phyloP scores from a whole-genome alignment of 106 monocot genomes.

The Agapanthus africanus region DNA sequence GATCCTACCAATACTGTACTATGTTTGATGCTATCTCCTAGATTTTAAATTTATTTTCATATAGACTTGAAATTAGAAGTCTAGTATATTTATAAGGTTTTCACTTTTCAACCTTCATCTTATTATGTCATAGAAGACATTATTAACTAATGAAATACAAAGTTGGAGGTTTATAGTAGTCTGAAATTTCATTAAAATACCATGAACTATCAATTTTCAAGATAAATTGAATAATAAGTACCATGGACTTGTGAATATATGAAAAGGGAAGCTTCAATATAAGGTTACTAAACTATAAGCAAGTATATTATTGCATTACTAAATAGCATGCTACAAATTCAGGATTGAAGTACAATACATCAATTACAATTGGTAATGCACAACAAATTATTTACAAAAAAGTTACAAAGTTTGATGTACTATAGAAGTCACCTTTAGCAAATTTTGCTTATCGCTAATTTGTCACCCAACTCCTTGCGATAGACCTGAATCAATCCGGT shows the following conservation, averaged over 20 bases:
- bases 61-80: not conserved
- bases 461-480: constrained; percentile 59
- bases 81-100: not conserved
- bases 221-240: too few species aligned
- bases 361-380: not conserved
- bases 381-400: not conserved
- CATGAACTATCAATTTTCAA: too few species aligned
- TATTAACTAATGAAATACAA: not conserved
- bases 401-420: not conserved
- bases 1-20: too few species aligned
- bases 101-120: too few species aligned
- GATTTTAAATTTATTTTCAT: too few species aligned
- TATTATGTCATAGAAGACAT: not conserved
- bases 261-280: too few species aligned
- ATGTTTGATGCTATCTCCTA: too few species aligned
- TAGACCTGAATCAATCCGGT: constrained; percentile 84
- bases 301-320: not conserved
- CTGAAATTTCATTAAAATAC: too few species aligned
- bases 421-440: not conserved
- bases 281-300: not conserved
- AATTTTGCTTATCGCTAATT: constrained; percentile 23
- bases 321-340: not conserved
- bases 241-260: too few species aligned
- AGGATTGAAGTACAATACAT: not conserved
- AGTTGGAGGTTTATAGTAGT: not conserved